phyloP scores from a whole-genome alignment of 768 basidiomycete species.

The Russula virescens region DNA sequence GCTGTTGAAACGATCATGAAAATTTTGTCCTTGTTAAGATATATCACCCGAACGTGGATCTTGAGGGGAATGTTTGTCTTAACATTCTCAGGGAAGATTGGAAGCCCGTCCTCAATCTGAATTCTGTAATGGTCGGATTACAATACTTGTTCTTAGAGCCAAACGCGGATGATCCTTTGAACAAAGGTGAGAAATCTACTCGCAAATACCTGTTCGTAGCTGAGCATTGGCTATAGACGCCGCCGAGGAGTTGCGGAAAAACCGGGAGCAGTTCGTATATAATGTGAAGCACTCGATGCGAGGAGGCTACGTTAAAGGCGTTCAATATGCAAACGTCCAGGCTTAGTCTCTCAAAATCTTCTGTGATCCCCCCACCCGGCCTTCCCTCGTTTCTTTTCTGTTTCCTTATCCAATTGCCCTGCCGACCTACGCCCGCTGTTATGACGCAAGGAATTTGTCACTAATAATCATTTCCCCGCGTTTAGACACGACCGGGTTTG shows the following conservation, averaged over 20 bases:
- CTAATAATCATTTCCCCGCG: neutral
- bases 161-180: constrained; percentile 96
- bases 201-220: neutral
- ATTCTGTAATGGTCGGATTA: constrained; percentile 96
- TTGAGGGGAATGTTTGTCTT: constrained; percentile 96
- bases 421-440: neutral
- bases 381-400: neutral
- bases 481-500: constrained; percentile 1
- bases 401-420: neutral
- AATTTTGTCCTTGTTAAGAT: constrained; percentile 49
- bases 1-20: neutral
- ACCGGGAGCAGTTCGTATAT: constrained; percentile 72
- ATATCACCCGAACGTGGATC: constrained; percentile 97
- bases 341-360: constrained; percentile 31
- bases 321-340: constrained; percentile 72
- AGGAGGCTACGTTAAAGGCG: constrained; percentile 71
- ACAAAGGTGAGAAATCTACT: constrained; percentile 73
- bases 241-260: constrained; percentile 87
- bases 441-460: neutral
- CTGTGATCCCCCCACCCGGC: neutral
- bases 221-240: constrained; percentile 60
- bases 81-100: constrained; percentile 99
- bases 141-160: constrained; percentile 99
- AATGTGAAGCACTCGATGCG: constrained; percentile 88
- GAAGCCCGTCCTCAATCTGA: constrained; percentile 98